Evolutionary conservation across 495 filamentous ascomycete genomes (phyloP).

Genomic region (Daldinia loculata): DNA sequence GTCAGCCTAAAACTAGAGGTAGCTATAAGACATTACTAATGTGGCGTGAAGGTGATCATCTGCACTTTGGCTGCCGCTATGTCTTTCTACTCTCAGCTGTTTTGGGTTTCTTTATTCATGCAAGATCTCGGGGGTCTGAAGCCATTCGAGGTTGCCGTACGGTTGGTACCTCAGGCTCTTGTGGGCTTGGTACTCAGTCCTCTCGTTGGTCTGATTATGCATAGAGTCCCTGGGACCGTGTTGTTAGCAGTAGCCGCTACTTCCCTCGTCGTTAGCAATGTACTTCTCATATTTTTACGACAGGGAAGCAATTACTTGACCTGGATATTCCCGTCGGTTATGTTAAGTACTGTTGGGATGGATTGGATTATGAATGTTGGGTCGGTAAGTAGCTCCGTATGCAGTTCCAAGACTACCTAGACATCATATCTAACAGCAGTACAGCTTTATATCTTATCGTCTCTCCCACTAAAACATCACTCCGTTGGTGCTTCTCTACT

Average conservation of each 20-base stretch:
- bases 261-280: constrained; percentile 45
- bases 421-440: constrained; percentile 17
- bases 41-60: constrained; percentile 37
- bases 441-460: constrained; percentile 44
- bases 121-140: constrained; percentile 46
- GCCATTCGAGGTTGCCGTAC: constrained; percentile 46
- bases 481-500: constrained; percentile 50
- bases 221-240: constrained; percentile 44
- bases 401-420: not conserved
- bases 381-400: constrained; percentile 39
- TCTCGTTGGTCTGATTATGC: constrained; percentile 48
- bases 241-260: constrained; percentile 43
- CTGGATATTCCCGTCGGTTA: constrained; percentile 49
- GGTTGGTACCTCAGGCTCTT: constrained; percentile 49
- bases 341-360: constrained; percentile 50
- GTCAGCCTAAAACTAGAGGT: not conserved
- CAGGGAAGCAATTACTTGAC: constrained; percentile 47
- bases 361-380: constrained; percentile 54
- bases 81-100: constrained; percentile 52
- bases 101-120: constrained; percentile 54
- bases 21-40: constrained; percentile 5
- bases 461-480: constrained; percentile 45
- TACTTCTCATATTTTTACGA: constrained; percentile 47
- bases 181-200: constrained; percentile 49
- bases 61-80: constrained; percentile 46